Conservation (phyloP, 2,329 filamentous ascomycete species). For the Septoria linicola region DNA sequence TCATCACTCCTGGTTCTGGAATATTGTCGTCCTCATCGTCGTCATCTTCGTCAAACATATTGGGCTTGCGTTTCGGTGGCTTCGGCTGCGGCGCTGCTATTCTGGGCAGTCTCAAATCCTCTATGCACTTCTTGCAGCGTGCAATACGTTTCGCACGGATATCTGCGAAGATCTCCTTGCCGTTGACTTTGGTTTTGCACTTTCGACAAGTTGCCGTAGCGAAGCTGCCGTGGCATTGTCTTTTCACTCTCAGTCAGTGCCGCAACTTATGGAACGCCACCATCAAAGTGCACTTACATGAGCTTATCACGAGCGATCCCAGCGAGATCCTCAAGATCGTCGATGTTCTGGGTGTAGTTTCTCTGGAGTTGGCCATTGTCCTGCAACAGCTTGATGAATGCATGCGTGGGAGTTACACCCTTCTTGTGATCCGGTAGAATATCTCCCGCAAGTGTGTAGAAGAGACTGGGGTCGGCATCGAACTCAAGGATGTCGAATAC, state of each 20-base stretch:
- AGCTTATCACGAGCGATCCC: constrained; percentile 18
- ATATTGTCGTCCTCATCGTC: constrained; percentile 64
- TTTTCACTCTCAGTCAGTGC: constrained; percentile 40
- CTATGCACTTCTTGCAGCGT: constrained; percentile 69
- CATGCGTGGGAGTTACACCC: constrained; percentile 81
- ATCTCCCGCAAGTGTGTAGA: constrained; percentile 88
- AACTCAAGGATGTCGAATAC: constrained; percentile 92
- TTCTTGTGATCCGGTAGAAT: constrained; percentile 78
- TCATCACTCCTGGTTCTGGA: constrained; percentile 77
- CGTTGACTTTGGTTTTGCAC: constrained; percentile 71
- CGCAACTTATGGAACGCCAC: no score
- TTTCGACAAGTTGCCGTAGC: constrained; percentile 86
- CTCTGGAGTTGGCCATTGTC: constrained; percentile 85
- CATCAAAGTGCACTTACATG: constrained; percentile 32
- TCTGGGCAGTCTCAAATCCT: constrained; percentile 52
- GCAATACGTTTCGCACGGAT: constrained; percentile 76
- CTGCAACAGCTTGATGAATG: constrained; percentile 87
- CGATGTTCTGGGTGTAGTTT: constrained; percentile 98
- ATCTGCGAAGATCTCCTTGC: constrained; percentile 75
- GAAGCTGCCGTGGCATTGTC: constrained; percentile 92
- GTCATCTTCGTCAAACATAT: constrained; percentile 50
- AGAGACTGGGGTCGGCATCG: constrained; percentile 78
- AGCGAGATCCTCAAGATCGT: constrained; percentile 57
- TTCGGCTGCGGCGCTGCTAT: constrained; percentile 39
- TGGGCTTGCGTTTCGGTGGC: constrained; percentile 36